Evolutionary conservation across 2,329 filamentous ascomycete species (phyloP), one percentile per base, ranked within the genome.

Genomic region (Epichloe gansuensis): DNA sequence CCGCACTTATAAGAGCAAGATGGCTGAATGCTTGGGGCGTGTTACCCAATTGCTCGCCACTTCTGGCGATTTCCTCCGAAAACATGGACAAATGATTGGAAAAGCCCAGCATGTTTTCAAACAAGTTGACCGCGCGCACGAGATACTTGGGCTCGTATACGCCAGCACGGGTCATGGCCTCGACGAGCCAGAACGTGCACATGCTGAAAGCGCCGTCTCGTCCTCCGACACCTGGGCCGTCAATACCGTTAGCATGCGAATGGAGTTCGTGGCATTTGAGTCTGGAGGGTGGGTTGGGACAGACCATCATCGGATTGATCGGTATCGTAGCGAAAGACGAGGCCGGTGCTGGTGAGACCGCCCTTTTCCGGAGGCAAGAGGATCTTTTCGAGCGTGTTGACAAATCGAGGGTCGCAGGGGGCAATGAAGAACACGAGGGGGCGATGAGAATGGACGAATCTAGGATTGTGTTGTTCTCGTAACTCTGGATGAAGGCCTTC

Each of bases 151-250:
- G 71, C 57, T 86, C 81, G 64, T 85, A 84, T 47, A 74, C 70
- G 58, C 77, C 71, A 58, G 85, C 85, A 35, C 86, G 76, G 34
- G 85, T 87, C 68, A 90, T 76, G 25, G 86, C 85, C 67, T 90
- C 86, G 12, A 90, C 84, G 0, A 89, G 78, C 86, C 86, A 90
- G 65, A 90, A 90, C 0, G 85, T 90, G 62, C 85, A 88, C 85
- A 90, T 89, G 61, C 78, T 82, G 63, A 90, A 90, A 21, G 85
- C 85, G 23, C 86, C 86, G 67, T 90, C 86, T 50, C 77, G 75
- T 17, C 86, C 86, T 39, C 85, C 84, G 8, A 90, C 83, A 34
- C 85, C 83, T 85, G 58, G 15, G 9, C 13, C 9, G 28, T 12
- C 25, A 46, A 17, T 7, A 44, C 9, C n/a, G 42, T 44, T 28